phyloP scores from a whole-genome alignment of 1,284 basidiomycete species.

The Sporisorium exsertum region DNA sequence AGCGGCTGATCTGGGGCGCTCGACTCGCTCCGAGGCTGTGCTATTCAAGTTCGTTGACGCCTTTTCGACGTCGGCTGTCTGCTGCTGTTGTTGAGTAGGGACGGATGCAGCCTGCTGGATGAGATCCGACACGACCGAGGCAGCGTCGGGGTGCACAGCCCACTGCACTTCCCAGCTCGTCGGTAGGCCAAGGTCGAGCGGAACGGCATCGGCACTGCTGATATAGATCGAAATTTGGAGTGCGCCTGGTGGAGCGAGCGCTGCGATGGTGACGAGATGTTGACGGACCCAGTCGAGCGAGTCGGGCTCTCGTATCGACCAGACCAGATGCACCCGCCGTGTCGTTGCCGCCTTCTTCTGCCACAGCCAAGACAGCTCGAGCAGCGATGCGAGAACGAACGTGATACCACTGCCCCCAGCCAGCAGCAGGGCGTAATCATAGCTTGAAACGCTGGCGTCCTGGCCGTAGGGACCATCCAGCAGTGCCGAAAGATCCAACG shows the following conservation, averaged over 20 bases:
- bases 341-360: constrained; percentile 27
- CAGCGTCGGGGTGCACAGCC: constrained; percentile 26
- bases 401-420: constrained; percentile 60
- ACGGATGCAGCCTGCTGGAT: background rate
- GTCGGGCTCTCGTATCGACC: constrained; percentile 38
- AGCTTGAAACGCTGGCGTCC: constrained; percentile 33
- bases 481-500: constrained; percentile 25
- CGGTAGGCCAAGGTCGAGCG: constrained; percentile 15
- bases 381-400: constrained; percentile 43
- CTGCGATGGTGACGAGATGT: constrained; percentile 26
- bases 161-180: constrained; percentile 27
- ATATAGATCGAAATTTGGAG: constrained; percentile 35
- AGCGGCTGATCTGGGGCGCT: constrained; percentile 19
- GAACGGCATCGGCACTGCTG: constrained; percentile 11
- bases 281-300: constrained; percentile 25
- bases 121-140: constrained; percentile 21
- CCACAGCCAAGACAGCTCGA: constrained; percentile 52
- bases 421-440: constrained; percentile 39
- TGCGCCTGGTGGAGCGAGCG: constrained; percentile 25
- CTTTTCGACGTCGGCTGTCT: constrained; percentile 22
- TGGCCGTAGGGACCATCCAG: constrained; percentile 62
- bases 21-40: background rate
- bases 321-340: constrained; percentile 25
- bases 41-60: background rate
- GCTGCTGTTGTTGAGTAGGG: background rate